Percentiles rank a stretch among this genome's conserved stretches.
Evolutionary conservation across 345 rosid species (phyloP).

Genomic region (Citrus glauca): DNA sequence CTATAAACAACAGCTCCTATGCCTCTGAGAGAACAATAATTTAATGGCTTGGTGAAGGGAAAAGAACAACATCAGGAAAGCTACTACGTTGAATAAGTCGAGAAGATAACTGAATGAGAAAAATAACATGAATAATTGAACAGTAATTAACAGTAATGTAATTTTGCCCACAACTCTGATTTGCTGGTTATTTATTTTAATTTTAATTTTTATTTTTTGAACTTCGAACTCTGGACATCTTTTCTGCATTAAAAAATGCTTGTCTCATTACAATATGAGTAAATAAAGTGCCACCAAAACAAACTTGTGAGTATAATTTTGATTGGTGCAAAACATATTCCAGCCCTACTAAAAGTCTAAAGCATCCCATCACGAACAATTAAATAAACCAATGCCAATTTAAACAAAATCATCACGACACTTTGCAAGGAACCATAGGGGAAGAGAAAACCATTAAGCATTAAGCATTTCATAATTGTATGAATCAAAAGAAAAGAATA

Average conservation of each 20-base stretch:
- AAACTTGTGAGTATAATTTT: not conserved
- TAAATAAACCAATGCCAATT: not conserved
- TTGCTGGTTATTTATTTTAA: no score
- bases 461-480: not conserved
- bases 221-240: not conserved
- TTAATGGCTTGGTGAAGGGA: not conserved
- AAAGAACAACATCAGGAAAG: not conserved
- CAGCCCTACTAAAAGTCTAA: not conserved
- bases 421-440: not conserved
- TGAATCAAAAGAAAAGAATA: not conserved
- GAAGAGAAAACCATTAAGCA: not conserved
- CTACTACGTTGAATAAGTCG: not conserved
- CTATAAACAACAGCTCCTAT: slow-evolving; percentile 67
- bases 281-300: not conserved
- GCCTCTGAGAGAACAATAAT: slow-evolving; percentile 27
- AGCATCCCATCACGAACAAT: not conserved
- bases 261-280: not conserved
- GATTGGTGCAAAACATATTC: not conserved
- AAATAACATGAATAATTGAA: not conserved
- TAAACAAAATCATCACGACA: not conserved
- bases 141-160: not conserved
- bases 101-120: not conserved
- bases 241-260: not conserved
- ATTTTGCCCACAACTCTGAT: not conserved
- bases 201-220: not conserved